Base-by-base conservation (phyloP, 1,284 basidiomycete species). In the Boletus putidus region DNA sequence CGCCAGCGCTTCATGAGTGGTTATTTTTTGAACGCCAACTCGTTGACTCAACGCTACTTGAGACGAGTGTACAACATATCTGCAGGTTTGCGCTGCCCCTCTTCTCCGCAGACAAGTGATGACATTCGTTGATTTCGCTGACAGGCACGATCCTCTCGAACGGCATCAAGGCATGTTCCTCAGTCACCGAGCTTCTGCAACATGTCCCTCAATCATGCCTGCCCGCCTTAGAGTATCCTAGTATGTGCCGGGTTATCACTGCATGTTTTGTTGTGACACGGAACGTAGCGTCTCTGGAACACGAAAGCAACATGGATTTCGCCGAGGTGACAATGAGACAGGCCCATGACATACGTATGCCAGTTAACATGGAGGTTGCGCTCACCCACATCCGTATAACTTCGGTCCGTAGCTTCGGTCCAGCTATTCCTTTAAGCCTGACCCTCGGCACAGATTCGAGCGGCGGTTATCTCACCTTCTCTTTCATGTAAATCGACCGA, bases 11-110 rank as follows among this genome's bases (percentile, higher is more conserved):
- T 88, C 68, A 69, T 77, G 59, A 84, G 77, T 3, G 78, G 87
- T 12, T 87, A 89, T 60, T 82, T 94, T 46, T 77, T 95, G 53
- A 94, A 92, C 63, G 85, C 91, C n/a, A 96, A 95, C 68, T 77
- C 80, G 7, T 77, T 87, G 55, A 87, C 89, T 1, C 82, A 87
- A 67, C 84, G 85, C 65, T 92, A 91, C 67, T 75, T 94, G 50
- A 83, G 89, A 53, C 81, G 91, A 59, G 70, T 94, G 50, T 87
- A 88, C 68, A 88, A 91, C 60, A 81, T 92, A 46, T 85, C 85
- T 42, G 84, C 85, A 55, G 88, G 92, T 91, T 68, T 56, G 81
- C 72, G 27, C 14, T 53, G 3, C 10, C 10, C 12, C 36, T 47
- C 15, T 36, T 39, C 31, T 21, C 48, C 25, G 4, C 39, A 21